These are phyloP conservation scores for Yamadazyma jaroonii DNA, from an alignment of 1,139 yeast species.

Conservation along the genomic window DNA sequence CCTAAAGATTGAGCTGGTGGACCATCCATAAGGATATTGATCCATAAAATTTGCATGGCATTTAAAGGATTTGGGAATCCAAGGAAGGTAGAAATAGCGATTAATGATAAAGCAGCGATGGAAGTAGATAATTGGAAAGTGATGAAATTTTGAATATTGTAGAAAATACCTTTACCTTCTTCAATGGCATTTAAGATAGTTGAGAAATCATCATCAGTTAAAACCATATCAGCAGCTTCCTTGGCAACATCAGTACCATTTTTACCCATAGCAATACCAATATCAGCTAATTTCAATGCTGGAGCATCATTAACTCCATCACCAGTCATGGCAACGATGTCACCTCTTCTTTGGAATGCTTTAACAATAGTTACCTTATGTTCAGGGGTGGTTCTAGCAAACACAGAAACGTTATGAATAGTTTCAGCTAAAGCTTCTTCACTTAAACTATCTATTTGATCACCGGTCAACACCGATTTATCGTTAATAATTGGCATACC, in stretches of 20 bases:
- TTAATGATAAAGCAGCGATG: slow-evolving; percentile 87
- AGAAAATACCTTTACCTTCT: slow-evolving; percentile 95
- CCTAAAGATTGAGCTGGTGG: slow-evolving; percentile 98
- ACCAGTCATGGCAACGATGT: slow-evolving; percentile 98
- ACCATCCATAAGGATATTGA: slow-evolving; percentile 96
- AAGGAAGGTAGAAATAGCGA: slow-evolving; percentile 82
- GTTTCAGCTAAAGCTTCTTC: slow-evolving; percentile 70
- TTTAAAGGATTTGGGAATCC: slow-evolving; percentile 94
- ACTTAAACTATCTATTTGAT: slow-evolving; percentile 66
- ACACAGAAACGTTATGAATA: slow-evolving; percentile 79
- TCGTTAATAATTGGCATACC: slow-evolving; percentile 80
- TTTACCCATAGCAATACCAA: slow-evolving; percentile 96
- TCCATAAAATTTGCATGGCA: slow-evolving; percentile 98
- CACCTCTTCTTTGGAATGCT: slow-evolving; percentile 89
- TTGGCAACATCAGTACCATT: slow-evolving; percentile 98
- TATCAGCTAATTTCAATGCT: slow-evolving; percentile 95
- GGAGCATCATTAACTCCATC: slow-evolving; percentile 99
- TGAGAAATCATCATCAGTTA: slow-evolving; percentile 93
- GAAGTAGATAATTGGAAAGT: slow-evolving; percentile 95
- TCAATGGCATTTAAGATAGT: slow-evolving; percentile 90
- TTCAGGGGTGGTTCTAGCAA: slow-evolving; percentile 96
- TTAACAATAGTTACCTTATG: slow-evolving; percentile 90
- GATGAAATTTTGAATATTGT: slow-evolving; percentile 88
- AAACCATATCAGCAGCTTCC: slow-evolving; percentile 97
- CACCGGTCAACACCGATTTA: slow-evolving; percentile 78